Percentiles rank a stretch among this genome's conserved stretches.
These are phyloP conservation scores for Karstenula rhodostoma DNA, from an alignment of 2,329 filamentous ascomycete species.

Conservation along the genomic window DNA sequence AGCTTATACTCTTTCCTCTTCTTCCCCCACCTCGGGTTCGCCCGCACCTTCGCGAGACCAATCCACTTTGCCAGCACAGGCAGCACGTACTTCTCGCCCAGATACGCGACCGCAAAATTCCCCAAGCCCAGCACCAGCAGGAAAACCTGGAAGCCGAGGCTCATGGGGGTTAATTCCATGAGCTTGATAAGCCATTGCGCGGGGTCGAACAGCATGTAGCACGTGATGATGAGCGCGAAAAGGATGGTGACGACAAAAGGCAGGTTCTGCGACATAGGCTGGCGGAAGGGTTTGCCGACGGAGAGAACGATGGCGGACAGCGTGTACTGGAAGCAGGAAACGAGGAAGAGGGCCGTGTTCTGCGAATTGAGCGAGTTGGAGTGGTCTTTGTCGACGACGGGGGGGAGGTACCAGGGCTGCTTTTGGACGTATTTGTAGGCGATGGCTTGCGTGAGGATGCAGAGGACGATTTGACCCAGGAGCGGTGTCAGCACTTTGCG, in stretches of 20 bases:
- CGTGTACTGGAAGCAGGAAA: slow-evolving; percentile 95
- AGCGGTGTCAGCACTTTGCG: slow-evolving; percentile 90
- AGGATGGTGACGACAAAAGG: slow-evolving; percentile 84
- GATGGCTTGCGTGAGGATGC: slow-evolving; percentile 77
- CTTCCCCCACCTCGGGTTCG: slow-evolving; percentile 70
- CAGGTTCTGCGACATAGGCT: slow-evolving; percentile 79
- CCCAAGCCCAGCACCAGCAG: slow-evolving; percentile 73
- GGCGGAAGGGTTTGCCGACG: slow-evolving; percentile 89
- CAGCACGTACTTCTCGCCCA: slow-evolving; percentile 76
- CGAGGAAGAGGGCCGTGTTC: slow-evolving; percentile 88
- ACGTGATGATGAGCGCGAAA: slow-evolving; percentile 70
- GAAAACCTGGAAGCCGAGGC: slow-evolving; percentile 74
- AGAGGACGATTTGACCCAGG: slow-evolving; percentile 85
- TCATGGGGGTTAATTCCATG: slow-evolving; percentile 88
- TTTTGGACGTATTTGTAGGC: slow-evolving; percentile 77
- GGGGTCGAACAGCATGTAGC: slow-evolving; percentile 83
- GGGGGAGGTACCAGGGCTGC: slow-evolving; percentile 87
- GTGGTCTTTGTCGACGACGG: slow-evolving; percentile 77
- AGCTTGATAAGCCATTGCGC: slow-evolving; percentile 71
- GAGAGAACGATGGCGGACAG: slow-evolving; percentile 87
- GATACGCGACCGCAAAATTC: slow-evolving; percentile 74
- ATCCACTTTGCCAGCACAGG: slow-evolving; percentile 72
- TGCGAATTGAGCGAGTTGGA: slow-evolving; percentile 91
- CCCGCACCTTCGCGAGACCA: slow-evolving; percentile 66
- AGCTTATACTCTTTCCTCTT: slow-evolving; percentile 88